Percentiles rank a stretch among this genome's conserved stretches.
phyloP scores from a whole-genome alignment of 345 rosid species.

The Anacardium occidentale region DNA sequence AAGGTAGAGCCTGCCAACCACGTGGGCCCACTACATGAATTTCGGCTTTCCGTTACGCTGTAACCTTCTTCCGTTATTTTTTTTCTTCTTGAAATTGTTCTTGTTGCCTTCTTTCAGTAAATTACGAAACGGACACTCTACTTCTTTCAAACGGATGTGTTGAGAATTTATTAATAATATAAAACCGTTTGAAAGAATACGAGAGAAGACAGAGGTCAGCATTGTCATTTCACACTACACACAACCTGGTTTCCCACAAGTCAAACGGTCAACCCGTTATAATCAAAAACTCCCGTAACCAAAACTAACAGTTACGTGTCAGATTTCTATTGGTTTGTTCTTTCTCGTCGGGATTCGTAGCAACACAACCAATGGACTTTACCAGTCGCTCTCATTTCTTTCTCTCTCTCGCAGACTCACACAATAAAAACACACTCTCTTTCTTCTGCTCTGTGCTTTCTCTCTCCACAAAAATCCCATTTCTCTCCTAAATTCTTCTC shows the following conservation, averaged over 20 bases:
- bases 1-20: conserved; percentile 19
- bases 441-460: conserved; percentile 47
- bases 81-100: neutral
- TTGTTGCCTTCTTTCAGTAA: neutral
- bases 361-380: conserved; percentile 41
- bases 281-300: conserved; percentile 14
- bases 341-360: conserved; percentile 49
- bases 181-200: neutral
- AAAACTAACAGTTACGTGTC: conserved; percentile 60
- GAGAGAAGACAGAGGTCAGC: conserved; percentile 7
- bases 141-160: too few relatives aligned
- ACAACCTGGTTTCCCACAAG: conserved; percentile 21
- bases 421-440: conserved; percentile 19
- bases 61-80: conserved; percentile 11
- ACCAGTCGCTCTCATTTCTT: conserved; percentile 49
- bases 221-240: neutral
- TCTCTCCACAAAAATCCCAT: conserved; percentile 37
- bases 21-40: conserved; percentile 24
- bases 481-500: conserved; percentile 24
- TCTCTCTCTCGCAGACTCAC: conserved; percentile 15
- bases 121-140: conserved; percentile 1
- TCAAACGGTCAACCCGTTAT: conserved; percentile 56
- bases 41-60: conserved; percentile 31
- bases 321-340: conserved; percentile 19
- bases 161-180: too few relatives aligned